Evolutionary conservation across 352 stramenopile genomes (phyloP).

Genomic region (Phytophthora boehmeriae): DNA sequence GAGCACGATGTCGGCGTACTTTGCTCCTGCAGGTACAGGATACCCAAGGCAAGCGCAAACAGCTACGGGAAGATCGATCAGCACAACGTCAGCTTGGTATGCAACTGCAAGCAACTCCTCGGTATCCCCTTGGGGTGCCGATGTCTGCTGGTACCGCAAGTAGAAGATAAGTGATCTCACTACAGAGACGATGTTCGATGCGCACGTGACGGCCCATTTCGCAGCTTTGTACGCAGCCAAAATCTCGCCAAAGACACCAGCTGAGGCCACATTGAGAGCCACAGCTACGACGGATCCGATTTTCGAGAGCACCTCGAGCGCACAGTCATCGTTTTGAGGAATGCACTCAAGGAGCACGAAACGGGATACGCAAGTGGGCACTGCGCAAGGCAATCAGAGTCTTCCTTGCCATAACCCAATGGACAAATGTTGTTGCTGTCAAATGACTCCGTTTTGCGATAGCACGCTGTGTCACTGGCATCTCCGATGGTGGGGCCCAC

Average conservation of each 20-base stretch:
- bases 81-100: slow-evolving; percentile 31
- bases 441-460: slow-evolving; percentile 21
- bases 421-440: slow-evolving; percentile 31
- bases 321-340: slow-evolving; percentile 34
- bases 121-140: slow-evolving; percentile 17
- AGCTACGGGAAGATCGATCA: slow-evolving; percentile 24
- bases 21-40: slow-evolving; percentile 3
- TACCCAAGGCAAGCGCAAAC: slow-evolving; percentile 16
- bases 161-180: slow-evolving; percentile 27
- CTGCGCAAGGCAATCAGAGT: slow-evolving; percentile 15
- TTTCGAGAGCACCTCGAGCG: slow-evolving; percentile 13
- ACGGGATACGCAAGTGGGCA: slow-evolving; percentile 34
- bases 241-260: slow-evolving; percentile 18
- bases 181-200: slow-evolving; percentile 8
- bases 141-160: slow-evolving; percentile 26
- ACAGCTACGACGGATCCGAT: slow-evolving; percentile 23
- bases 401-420: slow-evolving; percentile 29
- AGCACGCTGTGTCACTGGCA: slow-evolving; percentile 25
- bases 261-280: slow-evolving; percentile 24
- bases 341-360: slow-evolving; percentile 29
- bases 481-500: slow-evolving; percentile 27
- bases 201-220: slow-evolving; percentile 19
- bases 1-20: slow-evolving; percentile 13
- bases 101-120: slow-evolving; percentile 22
- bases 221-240: slow-evolving; percentile 6